Base-by-base conservation (phyloP, 2,329 filamentous ascomycete genomes). In the Colletotrichum destructivum region DNA sequence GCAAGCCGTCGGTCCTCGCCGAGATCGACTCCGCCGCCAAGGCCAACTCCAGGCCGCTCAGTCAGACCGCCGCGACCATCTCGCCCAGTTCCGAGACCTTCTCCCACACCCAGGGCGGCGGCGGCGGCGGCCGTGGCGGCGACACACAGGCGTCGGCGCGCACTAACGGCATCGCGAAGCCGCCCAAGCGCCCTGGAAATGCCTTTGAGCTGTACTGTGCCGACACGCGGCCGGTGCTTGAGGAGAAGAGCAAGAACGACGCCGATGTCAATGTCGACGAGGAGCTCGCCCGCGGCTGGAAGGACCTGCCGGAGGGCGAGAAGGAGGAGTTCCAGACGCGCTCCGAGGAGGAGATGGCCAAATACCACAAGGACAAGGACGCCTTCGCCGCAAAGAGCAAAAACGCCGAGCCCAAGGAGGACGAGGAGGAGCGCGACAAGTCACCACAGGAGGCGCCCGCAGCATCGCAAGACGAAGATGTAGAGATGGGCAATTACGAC, bases 141-240 rank as follows among this genome's bases (percentile, higher is more conserved):
- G 83, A 84, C 62, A 79, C 80, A 23, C 81, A 82, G 23, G 74
- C 73, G 8, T 59, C 71, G 16, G 49, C 38, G 74, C 62, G 73
- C 76, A 77, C 81, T 71, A 88, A 88, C 72, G 83, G 85, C 60
- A 74, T 82, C 18, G 76, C 79, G 67, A 83, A 84, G 63, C 76
- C 81, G 23, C 78, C 82, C 18, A 86, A 86, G 77, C 81, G 81
- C 60, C 84, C 85, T 15, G 81, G 79, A 72, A 86, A 80, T 67
- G 88, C 87, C 3, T 90, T 88, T 75, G 87, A 89, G 72, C 79
- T 90, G 18, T 90, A 87, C 80, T 88, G 85, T 77, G 82, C 83
- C 65, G 87, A 89, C 73, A 82, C 78, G 72, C 85, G 87, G 57
- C 81, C 84, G 4, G 73, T 79, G 13, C 78, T 88, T 38, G 82